phyloP scores from a whole-genome alignment of 495 filamentous ascomycete species.

The Endocarpon pusillum region DNA sequence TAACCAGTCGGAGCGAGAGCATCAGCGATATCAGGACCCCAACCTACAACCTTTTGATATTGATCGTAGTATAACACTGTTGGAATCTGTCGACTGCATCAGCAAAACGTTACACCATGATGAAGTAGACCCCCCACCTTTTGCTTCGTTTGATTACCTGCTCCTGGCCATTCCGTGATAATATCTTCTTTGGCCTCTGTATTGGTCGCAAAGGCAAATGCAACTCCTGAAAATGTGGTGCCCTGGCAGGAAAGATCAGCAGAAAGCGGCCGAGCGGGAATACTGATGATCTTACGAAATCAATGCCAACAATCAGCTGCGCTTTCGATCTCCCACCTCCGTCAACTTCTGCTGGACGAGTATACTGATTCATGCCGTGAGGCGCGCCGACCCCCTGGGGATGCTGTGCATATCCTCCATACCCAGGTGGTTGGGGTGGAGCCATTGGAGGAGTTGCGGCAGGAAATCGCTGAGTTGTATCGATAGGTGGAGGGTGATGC shows the following conservation, averaged over 20 bases:
- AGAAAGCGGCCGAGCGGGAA: neutral
- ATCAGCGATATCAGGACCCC: slow-evolving; percentile 68
- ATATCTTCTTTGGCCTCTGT: slow-evolving; percentile 63
- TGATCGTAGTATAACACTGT: slow-evolving; percentile 72
- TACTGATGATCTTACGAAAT: slow-evolving; percentile 29
- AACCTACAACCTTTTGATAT: slow-evolving; percentile 67
- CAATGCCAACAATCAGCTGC: slow-evolving; percentile 55
- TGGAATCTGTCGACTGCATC: slow-evolving; percentile 37
- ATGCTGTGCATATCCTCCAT: slow-evolving; percentile 26
- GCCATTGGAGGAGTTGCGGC: slow-evolving; percentile 36
- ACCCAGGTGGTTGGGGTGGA: slow-evolving; percentile 27
- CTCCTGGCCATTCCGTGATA: slow-evolving; percentile 65
- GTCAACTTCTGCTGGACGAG: slow-evolving; percentile 56
- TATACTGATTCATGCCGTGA: slow-evolving; percentile 28
- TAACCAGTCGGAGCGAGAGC: slow-evolving; percentile 64
- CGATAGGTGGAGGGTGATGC: slow-evolving; percentile 57
- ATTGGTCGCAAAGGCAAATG: slow-evolving; percentile 64
- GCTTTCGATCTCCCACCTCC: slow-evolving; percentile 59
- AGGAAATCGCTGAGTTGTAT: slow-evolving; percentile 39
- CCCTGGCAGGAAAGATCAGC: slow-evolving; percentile 26
- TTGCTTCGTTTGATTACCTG: slow-evolving; percentile 60
- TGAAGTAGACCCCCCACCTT: slow-evolving; percentile 31
- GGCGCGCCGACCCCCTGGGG: too few species aligned
- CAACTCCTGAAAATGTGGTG: slow-evolving; percentile 65
- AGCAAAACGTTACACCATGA: slow-evolving; percentile 2